Percentiles rank a stretch among this genome's conserved stretches.
phyloP scores from a whole-genome alignment of 108 stramenopile genomes.

The Stephanodiscus triporus region DNA sequence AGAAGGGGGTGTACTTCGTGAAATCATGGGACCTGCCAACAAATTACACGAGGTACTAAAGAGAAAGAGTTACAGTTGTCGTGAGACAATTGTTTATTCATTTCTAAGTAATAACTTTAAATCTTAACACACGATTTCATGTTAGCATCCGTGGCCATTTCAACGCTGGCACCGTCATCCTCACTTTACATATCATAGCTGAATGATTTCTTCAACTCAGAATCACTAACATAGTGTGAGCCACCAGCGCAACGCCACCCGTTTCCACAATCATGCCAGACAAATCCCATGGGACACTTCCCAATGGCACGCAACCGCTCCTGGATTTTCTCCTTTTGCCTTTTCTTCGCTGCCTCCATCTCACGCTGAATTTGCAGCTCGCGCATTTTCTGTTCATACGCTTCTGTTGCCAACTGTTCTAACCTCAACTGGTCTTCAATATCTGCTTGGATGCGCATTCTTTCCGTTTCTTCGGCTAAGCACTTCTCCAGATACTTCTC shows the following conservation, averaged over 20 bases:
- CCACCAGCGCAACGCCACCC: slow-evolving; percentile 78
- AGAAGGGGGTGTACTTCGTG: slow-evolving; percentile 10
- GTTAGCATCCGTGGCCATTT: too few relatives aligned
- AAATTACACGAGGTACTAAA: neutral
- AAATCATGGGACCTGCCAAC: neutral
- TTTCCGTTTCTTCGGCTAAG: slow-evolving; percentile 16
- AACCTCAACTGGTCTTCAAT: slow-evolving; percentile 6
- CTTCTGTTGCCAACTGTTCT: slow-evolving; percentile 33
- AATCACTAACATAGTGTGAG: slow-evolving; percentile 49
- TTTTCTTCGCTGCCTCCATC: slow-evolving; percentile 10
- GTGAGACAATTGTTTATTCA: neutral
- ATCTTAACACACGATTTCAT: too few relatives aligned
- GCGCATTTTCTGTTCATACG: slow-evolving; percentile 30
- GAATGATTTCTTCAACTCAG: slow-evolving; percentile 34
- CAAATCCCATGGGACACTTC: slow-evolving; percentile 57
- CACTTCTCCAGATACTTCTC: slow-evolving; percentile 22
- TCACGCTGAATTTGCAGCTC: slow-evolving; percentile 26
- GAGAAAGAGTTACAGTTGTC: neutral
- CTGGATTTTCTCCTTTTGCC: slow-evolving; percentile 35
- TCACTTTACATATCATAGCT: slow-evolving; percentile 4
- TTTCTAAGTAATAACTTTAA: neutral
- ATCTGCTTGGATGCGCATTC: slow-evolving; percentile 14
- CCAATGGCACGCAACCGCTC: slow-evolving; percentile 42
- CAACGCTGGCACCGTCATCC: neutral
- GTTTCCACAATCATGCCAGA: slow-evolving; percentile 47